phyloP scores from a whole-genome alignment of 257 asterid species.

The Gentiana macrophylla region DNA sequence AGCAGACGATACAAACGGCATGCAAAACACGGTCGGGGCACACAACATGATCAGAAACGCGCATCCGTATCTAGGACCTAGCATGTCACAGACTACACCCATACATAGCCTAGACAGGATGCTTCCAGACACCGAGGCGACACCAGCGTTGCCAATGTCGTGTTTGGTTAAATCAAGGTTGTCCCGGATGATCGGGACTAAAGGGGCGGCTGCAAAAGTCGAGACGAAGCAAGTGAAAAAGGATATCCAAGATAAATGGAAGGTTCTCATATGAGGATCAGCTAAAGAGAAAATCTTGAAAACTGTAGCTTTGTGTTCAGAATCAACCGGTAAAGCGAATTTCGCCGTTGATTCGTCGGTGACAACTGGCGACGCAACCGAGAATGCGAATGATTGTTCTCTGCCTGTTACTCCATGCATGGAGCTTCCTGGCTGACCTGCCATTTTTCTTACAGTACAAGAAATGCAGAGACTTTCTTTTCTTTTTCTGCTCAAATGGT shows the following conservation, averaged over 20 bases:
- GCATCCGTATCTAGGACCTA: constrained; percentile 58
- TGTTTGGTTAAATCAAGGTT: constrained; percentile 33
- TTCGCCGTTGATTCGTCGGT: constrained; percentile 37
- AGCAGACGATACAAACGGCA: constrained; percentile 30
- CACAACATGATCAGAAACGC: constrained; percentile 40
- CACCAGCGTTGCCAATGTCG: constrained; percentile 55
- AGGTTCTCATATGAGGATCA: constrained; percentile 50
- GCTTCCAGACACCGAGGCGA: constrained; percentile 58
- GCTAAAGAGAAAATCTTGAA: constrained; percentile 44
- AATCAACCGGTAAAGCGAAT: constrained; percentile 47
- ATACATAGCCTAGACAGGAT: constrained; percentile 52
- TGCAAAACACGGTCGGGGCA: constrained; percentile 52
- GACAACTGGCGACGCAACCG: constrained; percentile 39
- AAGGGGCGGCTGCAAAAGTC: constrained; percentile 55
- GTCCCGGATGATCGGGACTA: constrained; percentile 53
- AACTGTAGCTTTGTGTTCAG: constrained; percentile 48
- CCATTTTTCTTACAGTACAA: constrained; percentile 10
- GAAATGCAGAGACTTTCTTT: no score
- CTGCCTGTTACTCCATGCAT: constrained; percentile 68
- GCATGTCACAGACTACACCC: constrained; percentile 47
- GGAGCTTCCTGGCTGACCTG: constrained; percentile 33
- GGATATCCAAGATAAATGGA: constrained; percentile 55
- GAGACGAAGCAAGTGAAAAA: constrained; percentile 55
- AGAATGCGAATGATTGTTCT: constrained; percentile 34
- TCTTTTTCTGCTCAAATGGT: no score